Conservation (phyloP, 352 stramenopile genomes). For the Pythium aquatile region DNA sequence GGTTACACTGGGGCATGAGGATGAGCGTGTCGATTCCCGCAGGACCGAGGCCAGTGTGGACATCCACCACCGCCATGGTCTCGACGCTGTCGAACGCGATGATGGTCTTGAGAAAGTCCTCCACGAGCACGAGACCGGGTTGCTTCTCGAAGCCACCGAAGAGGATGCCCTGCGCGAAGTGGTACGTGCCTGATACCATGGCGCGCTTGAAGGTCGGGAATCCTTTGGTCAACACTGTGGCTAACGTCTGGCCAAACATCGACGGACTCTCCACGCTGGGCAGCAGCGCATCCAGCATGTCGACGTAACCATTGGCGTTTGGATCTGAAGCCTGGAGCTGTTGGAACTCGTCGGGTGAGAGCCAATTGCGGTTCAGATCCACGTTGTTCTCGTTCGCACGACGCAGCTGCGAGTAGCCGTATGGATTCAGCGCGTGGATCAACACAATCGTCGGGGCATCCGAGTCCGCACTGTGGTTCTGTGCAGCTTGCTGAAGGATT, state of each 20-base stretch:
- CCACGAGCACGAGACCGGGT: constrained; percentile 53
- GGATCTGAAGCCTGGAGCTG: constrained; percentile 43
- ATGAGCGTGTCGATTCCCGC: constrained; percentile 49
- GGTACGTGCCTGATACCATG: constrained; percentile 87
- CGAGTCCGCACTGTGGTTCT: constrained; percentile 9
- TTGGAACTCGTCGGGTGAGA: constrained; percentile 59
- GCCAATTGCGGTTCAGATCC: constrained; percentile 93
- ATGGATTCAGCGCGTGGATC: constrained; percentile 92
- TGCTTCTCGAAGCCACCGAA: constrained; percentile 82
- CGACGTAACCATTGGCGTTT: constrained; percentile 76
- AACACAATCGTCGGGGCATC: constrained; percentile 80
- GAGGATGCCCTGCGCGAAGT: constrained; percentile 75
- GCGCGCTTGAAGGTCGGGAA: constrained; percentile 69
- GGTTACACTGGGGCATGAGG: constrained; percentile 15
- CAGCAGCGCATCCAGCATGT: constrained; percentile 21
- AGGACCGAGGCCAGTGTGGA: constrained; percentile 91
- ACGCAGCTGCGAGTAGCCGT: constrained; percentile 85
- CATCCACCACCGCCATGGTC: constrained; percentile 82
- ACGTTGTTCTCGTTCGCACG: constrained; percentile 94
- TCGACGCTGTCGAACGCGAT: constrained; percentile 36
- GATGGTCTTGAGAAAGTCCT: constrained; percentile 58
- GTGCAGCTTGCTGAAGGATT: constrained; percentile 35
- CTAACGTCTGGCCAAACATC: neutral
- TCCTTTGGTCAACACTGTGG: constrained; percentile 20
- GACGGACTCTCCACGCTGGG: neutral